Conservation (phyloP, 2,329 filamentous ascomycete species). For the Fusarium equiseti region DNA sequence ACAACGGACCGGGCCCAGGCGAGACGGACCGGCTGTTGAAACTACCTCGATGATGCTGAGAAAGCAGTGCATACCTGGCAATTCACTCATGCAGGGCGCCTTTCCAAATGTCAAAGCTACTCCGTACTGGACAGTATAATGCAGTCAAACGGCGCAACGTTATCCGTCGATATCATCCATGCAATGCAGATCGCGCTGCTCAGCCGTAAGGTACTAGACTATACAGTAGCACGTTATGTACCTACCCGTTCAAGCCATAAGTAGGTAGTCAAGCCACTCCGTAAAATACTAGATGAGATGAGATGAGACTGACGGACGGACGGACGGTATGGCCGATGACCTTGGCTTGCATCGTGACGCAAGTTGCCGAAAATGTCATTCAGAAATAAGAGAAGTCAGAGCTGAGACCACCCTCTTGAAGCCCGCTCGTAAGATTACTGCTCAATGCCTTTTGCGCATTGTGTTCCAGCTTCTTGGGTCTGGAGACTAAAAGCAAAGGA, state of each 20-base stretch:
- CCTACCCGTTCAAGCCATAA: conserved; percentile 7
- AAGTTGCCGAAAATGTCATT: conserved; percentile 18
- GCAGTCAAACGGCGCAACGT: conserved; percentile 28
- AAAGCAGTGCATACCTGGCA: background rate
- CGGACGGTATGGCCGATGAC: conserved; percentile 19
- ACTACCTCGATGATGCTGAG: conserved; percentile 12
- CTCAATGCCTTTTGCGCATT: conserved; percentile 42
- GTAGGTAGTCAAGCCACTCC: conserved; percentile 3
- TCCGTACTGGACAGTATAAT: background rate
- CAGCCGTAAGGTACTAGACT: background rate
- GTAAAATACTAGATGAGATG: background rate
- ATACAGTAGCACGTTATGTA: conserved; percentile 2
- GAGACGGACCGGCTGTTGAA: conserved; percentile 25
- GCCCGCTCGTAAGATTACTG: conserved; percentile 46
- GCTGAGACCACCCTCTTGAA: conserved; percentile 43
- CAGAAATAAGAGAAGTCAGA: conserved; percentile 17
- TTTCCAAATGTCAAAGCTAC: conserved; percentile 7
- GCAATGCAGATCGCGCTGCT: conserved; percentile 9
- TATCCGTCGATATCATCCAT: conserved; percentile 26
- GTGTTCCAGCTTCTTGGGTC: background rate
- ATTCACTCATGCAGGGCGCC: conserved; percentile 11
- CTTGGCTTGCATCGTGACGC: conserved; percentile 19
- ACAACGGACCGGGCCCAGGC: conserved; percentile 22
- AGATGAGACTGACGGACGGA: conserved; percentile 1
- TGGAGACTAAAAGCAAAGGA: background rate